phyloP scores from a whole-genome alignment of 441 rosid genomes.

The Monsonia emarginata region DNA sequence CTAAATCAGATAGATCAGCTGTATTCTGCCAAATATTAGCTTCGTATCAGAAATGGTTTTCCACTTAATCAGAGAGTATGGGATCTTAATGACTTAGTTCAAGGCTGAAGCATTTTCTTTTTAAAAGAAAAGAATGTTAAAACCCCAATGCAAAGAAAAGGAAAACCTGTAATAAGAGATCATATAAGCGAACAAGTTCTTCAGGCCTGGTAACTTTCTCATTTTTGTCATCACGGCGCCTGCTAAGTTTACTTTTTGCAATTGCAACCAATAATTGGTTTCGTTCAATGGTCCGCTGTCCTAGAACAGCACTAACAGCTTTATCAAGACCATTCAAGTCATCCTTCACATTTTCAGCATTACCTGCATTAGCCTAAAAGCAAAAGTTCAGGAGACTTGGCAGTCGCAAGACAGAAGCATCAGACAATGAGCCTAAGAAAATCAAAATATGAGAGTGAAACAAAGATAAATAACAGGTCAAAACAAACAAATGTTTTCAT shows the following conservation, averaged over 20 bases:
- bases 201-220: slow-evolving; percentile 88
- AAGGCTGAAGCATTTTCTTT: slow-evolving; percentile 10
- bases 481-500: background rate
- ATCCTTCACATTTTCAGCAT: slow-evolving; percentile 82
- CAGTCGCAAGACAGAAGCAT: slow-evolving; percentile 15
- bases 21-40: slow-evolving; percentile 54
- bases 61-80: slow-evolving; percentile 2
- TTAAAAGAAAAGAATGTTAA: slow-evolving; percentile 8
- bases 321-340: slow-evolving; percentile 90
- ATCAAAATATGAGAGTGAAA: background rate
- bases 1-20: slow-evolving; percentile 86
- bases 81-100: background rate
- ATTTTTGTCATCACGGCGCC: slow-evolving; percentile 76
- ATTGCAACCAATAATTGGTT: slow-evolving; percentile 78
- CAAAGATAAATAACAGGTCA: background rate
- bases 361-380: slow-evolving; percentile 79
- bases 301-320: slow-evolving; percentile 83
- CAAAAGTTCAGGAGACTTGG: slow-evolving; percentile 22
- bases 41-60: slow-evolving; percentile 16
- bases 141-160: slow-evolving; percentile 10
- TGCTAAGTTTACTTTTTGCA: slow-evolving; percentile 75
- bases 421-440: background rate
- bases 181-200: slow-evolving; percentile 90
- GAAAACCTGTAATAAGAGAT: slow-evolving; percentile 78
- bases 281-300: slow-evolving; percentile 86